Evolutionary conservation across 2,329 filamentous ascomycete species (phyloP).

Genomic region (Ophiocordyceps sinensis): DNA sequence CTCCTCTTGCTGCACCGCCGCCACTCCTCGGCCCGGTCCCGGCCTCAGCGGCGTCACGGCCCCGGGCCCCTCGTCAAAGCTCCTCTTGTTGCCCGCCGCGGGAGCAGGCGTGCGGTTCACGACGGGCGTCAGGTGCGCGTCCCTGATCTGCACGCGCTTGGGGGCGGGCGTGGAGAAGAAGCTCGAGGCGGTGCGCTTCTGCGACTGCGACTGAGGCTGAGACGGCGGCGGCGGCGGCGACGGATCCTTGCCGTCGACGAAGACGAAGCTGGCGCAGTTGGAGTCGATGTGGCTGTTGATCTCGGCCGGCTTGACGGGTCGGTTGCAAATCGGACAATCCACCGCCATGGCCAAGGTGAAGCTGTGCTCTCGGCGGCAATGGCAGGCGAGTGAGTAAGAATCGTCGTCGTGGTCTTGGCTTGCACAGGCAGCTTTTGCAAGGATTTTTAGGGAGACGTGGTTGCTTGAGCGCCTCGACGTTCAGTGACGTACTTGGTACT

Average conservation of each 20-base stretch:
- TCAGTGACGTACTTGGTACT: too few relatives aligned
- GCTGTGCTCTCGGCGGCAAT: too few relatives aligned
- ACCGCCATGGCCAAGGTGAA: constrained; percentile 30
- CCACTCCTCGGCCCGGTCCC: constrained; percentile 1
- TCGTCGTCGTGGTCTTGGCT: too few relatives aligned
- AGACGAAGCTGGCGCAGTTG: constrained; percentile 53
- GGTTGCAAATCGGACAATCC: constrained; percentile 69
- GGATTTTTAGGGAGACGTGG: too few relatives aligned
- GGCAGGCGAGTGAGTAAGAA: too few relatives aligned
- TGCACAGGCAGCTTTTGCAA: too few relatives aligned
- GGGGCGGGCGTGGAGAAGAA: constrained; percentile 49
- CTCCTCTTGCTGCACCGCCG: background rate
- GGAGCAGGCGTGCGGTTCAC: constrained; percentile 18
- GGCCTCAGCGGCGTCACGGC: constrained; percentile 1
- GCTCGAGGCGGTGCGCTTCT: constrained; percentile 39
- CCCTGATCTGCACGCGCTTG: constrained; percentile 29
- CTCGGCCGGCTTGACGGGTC: constrained; percentile 52
- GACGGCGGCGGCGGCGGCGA: constrained; percentile 13
- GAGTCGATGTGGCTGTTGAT: constrained; percentile 93
- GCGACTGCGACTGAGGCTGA: constrained; percentile 16
- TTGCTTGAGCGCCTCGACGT: too few relatives aligned
- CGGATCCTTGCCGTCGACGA: constrained; percentile 28
- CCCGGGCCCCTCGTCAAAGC: constrained; percentile 39
- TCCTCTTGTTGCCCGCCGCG: constrained; percentile 31
- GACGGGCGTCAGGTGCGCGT: constrained; percentile 17